phyloP scores from a whole-genome alignment of 2,329 filamentous ascomycete genomes.

The Zasmidium angulare region DNA sequence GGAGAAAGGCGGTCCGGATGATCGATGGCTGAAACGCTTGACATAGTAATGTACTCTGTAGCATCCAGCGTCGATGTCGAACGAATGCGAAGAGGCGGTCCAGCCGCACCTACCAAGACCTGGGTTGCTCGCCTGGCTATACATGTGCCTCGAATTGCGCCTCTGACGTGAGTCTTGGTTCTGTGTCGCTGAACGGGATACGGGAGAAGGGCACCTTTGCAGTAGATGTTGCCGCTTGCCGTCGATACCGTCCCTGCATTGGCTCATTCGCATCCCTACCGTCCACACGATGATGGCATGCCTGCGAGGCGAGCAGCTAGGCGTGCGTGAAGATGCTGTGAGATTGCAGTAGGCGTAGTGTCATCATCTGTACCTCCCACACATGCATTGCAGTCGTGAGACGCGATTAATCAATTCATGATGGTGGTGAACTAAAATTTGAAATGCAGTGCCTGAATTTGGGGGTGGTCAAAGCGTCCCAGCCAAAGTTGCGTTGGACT shows the following conservation, averaged over 20 bases:
- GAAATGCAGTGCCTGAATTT: not conserved
- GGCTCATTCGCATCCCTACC: constrained; percentile 3
- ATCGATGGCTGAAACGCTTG: too few relatives aligned
- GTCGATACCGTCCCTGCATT: constrained; percentile 2
- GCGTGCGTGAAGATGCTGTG: not conserved
- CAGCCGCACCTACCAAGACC: not conserved
- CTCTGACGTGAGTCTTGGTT: not conserved
- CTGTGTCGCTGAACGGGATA: not conserved
- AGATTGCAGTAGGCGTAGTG: not conserved
- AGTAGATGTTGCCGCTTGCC: not conserved
- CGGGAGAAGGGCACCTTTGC: not conserved
- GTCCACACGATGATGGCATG: constrained; percentile 1
- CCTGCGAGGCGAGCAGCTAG: not conserved
- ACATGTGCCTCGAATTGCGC: not conserved
- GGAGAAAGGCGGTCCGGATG: too few relatives aligned
- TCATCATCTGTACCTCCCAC: not conserved
- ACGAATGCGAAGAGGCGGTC: not conserved
- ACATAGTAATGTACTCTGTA: too few relatives aligned
- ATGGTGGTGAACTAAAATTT: too few relatives aligned
- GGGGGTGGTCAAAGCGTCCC: not conserved
- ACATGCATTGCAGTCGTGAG: not conserved
- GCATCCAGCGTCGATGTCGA: too few relatives aligned
- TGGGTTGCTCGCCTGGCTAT: not conserved
- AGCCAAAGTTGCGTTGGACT: not conserved
- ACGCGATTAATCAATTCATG: too few relatives aligned